Evolutionary conservation across 164 flowering plant genomes (phyloP).

Genomic region (Buxus sempervirens): DNA sequence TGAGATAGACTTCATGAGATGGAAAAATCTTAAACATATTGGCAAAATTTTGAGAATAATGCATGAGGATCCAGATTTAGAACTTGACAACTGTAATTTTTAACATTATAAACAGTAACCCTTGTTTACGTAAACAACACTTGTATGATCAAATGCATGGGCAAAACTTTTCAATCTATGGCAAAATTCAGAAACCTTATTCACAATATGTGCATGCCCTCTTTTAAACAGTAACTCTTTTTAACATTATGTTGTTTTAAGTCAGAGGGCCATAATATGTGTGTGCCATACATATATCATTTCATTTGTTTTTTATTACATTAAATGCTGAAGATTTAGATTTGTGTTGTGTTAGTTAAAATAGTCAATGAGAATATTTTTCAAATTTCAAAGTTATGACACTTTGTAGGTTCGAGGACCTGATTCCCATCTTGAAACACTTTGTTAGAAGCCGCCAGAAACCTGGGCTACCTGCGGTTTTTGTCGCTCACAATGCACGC

Average conservation of each 20-base stretch:
- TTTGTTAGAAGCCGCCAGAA: constrained; percentile 71
- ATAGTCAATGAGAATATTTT: too few species aligned
- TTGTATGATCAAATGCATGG: neutral
- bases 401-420: constrained; percentile 68
- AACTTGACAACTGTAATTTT: neutral
- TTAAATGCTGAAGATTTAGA: too few species aligned
- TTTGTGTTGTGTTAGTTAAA: too few species aligned
- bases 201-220: too few species aligned
- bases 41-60: neutral
- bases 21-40: neutral
- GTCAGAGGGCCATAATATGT: too few species aligned
- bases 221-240: too few species aligned
- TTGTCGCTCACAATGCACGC: constrained; percentile 78
- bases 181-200: too few species aligned
- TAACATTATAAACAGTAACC: too few species aligned
- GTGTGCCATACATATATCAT: too few species aligned
- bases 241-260: too few species aligned
- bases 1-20: neutral
- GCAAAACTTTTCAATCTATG: neutral
- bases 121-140: too few species aligned
- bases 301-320: too few species aligned
- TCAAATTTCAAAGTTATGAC: neutral
- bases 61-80: neutral
- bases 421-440: constrained; percentile 64
- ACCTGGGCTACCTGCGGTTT: constrained; percentile 58